phyloP scores from a whole-genome alignment of 1,284 basidiomycete species.

The Sanguinoderma infundibulare region DNA sequence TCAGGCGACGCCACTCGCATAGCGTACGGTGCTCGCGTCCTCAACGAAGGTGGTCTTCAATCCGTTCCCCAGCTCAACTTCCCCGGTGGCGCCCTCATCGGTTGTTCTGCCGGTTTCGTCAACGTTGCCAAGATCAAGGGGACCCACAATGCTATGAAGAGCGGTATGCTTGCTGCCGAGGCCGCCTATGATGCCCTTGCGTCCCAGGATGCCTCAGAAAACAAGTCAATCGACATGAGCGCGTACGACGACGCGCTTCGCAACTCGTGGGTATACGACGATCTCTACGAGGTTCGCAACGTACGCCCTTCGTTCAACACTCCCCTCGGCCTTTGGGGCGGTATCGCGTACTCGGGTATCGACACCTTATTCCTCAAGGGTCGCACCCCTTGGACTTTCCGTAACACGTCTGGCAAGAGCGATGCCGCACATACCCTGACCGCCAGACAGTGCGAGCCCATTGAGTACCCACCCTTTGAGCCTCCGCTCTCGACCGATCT shows the following conservation, averaged over 20 bases:
- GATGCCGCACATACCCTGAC: slow-evolving; percentile 81
- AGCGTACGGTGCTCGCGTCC: slow-evolving; percentile 89
- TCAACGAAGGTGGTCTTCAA: slow-evolving; percentile 96
- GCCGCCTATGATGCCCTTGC: slow-evolving; percentile 74
- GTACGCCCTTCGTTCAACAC: slow-evolving; percentile 92
- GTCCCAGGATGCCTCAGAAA: slow-evolving; percentile 30
- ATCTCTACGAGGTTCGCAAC: slow-evolving; percentile 93
- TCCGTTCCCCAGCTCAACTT: slow-evolving; percentile 92
- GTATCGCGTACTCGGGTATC: slow-evolving; percentile 89
- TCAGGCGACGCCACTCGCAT: slow-evolving; percentile 76
- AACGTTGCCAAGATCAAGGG: slow-evolving; percentile 99
- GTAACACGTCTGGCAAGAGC: slow-evolving; percentile 55
- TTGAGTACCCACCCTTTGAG: slow-evolving; percentile 90
- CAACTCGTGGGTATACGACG: slow-evolving; percentile 87
- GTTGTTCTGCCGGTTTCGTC: slow-evolving; percentile 95
- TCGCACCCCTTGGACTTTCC: slow-evolving; percentile 92
- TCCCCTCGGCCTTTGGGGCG: slow-evolving; percentile 85
- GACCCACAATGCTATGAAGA: slow-evolving; percentile 99
- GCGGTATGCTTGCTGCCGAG: slow-evolving; percentile 96
- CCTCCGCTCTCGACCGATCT: slow-evolving; percentile 95
- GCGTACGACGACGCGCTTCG: slow-evolving; percentile 78
- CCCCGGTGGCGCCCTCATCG: slow-evolving; percentile 94
- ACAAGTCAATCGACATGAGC: slow-evolving; percentile 68
- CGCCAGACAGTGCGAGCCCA: slow-evolving; percentile 76
- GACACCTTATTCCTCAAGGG: slow-evolving; percentile 90